Percentiles rank a stretch among this genome's conserved stretches.
Conservation (phyloP, 2,329 filamentous ascomycete species). For the Fusarium mundagurra region DNA sequence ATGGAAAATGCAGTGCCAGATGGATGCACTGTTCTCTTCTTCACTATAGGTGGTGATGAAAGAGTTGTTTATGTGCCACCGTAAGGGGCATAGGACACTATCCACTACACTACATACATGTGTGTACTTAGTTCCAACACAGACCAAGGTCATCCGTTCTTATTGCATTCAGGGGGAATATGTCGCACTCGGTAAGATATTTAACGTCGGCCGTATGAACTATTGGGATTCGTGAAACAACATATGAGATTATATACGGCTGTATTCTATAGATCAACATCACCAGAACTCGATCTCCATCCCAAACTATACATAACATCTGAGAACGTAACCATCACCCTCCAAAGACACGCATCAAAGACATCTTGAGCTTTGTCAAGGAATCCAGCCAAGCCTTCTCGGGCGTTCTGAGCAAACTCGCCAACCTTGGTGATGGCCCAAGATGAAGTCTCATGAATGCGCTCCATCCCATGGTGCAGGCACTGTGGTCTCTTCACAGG, state of each 20-base stretch:
- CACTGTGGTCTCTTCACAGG: not conserved
- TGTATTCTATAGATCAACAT: not conserved
- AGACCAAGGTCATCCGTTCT: not conserved
- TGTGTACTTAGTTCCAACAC: not conserved
- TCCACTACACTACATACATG: not conserved
- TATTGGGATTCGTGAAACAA: not conserved
- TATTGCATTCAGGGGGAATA: not conserved
- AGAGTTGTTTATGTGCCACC: not conserved
- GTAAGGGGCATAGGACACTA: fast-evolving
- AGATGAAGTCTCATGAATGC: not conserved
- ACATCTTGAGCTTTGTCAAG: slow-evolving; percentile 3
- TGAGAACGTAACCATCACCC: not conserved
- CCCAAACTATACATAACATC: not conserved
- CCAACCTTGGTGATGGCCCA: not conserved
- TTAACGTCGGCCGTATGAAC: too few relatives aligned
- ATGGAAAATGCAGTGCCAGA: not conserved
- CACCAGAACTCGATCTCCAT: not conserved
- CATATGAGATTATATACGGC: not conserved
- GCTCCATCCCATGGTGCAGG: not conserved
- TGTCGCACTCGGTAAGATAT: fast-evolving
- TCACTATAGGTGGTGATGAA: not conserved
- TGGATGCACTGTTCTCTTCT: not conserved
- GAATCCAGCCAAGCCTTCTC: not conserved
- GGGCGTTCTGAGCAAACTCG: not conserved
- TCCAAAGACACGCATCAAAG: slow-evolving; percentile 10